phyloP scores from a whole-genome alignment of 495 filamentous ascomycete genomes.

The Paragyromitra xinjiangensis region DNA sequence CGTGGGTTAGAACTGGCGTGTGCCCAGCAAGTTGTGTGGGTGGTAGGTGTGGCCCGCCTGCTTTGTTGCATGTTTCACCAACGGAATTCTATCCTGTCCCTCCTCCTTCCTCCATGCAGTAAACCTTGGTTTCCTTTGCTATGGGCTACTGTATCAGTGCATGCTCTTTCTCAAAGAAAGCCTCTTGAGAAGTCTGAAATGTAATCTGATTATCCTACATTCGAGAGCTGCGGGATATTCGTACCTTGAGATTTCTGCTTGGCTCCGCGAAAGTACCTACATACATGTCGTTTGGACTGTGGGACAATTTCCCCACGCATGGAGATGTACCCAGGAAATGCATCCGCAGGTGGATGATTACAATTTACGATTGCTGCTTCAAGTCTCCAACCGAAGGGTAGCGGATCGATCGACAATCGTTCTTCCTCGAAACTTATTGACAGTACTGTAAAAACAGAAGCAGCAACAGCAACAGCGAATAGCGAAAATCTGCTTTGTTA shows the following conservation, averaged over 20 bases:
- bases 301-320: conserved; percentile 2
- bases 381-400: conserved; percentile 31
- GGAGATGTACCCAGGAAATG: conserved; percentile 21
- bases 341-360: conserved; percentile 17
- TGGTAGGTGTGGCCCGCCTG: conserved; percentile 44
- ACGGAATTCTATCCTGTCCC: conserved; percentile 37
- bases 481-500: conserved; percentile 9
- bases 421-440: conserved; percentile 24
- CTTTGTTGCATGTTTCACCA: conserved; percentile 44
- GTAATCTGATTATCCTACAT: too few relatives aligned
- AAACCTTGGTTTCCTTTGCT: conserved; percentile 12
- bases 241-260: background rate
- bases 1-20: conserved; percentile 33
- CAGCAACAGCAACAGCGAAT: background rate
- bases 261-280: conserved; percentile 7
- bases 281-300: conserved; percentile 8
- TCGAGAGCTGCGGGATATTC: background rate
- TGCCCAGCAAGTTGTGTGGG: conserved; percentile 38
- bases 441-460: background rate
- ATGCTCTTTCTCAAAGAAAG: conserved; percentile 21
- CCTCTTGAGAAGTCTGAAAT: too few relatives aligned
- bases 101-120: conserved; percentile 7
- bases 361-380: conserved; percentile 29
- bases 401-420: conserved; percentile 40
- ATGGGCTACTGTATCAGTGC: conserved; percentile 15